Conservation (phyloP, 768 basidiomycete species). For the Termitomyces sp. region DNA sequence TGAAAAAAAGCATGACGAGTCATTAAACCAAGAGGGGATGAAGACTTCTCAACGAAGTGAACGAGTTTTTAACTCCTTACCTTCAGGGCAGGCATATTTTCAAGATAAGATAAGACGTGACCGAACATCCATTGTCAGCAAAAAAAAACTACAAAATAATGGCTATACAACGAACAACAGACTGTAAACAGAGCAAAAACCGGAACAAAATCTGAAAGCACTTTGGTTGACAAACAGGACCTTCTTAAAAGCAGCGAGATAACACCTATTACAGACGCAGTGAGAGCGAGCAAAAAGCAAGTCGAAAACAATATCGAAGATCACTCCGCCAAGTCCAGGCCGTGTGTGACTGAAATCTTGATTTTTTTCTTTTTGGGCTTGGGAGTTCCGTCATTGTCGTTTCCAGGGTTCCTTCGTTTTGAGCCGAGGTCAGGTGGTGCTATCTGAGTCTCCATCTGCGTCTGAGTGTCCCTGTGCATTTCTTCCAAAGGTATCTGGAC, state of each 20-base stretch:
- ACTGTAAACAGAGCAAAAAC: not conserved
- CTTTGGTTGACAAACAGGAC: not conserved
- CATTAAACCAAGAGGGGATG: constrained; percentile 42
- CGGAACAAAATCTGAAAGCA: not conserved
- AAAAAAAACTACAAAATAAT: not conserved
- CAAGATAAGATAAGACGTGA: constrained; percentile 6
- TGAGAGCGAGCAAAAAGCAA: not conserved
- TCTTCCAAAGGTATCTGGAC: constrained; percentile 2
- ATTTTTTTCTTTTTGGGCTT: constrained; percentile 53
- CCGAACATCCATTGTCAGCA: not conserved
- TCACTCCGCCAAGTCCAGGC: constrained; percentile 73
- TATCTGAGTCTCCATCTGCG: constrained; percentile 26
- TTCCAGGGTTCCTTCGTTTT: constrained; percentile 28
- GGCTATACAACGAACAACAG: not conserved
- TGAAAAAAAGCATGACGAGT: constrained; percentile 28
- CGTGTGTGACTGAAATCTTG: constrained; percentile 66
- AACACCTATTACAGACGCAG: not conserved
- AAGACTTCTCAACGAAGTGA: not conserved
- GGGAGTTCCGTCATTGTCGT: constrained; percentile 15
- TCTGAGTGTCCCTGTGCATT: constrained; percentile 23
- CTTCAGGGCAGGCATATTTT: constrained; percentile 19
- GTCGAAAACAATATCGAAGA: not conserved
- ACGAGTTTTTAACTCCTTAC: constrained; percentile 6
- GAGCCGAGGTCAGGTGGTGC: constrained; percentile 16
- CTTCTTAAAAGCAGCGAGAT: not conserved